phyloP scores from a whole-genome alignment of 768 basidiomycete species.

The Kwoniella newhampshirensis region DNA sequence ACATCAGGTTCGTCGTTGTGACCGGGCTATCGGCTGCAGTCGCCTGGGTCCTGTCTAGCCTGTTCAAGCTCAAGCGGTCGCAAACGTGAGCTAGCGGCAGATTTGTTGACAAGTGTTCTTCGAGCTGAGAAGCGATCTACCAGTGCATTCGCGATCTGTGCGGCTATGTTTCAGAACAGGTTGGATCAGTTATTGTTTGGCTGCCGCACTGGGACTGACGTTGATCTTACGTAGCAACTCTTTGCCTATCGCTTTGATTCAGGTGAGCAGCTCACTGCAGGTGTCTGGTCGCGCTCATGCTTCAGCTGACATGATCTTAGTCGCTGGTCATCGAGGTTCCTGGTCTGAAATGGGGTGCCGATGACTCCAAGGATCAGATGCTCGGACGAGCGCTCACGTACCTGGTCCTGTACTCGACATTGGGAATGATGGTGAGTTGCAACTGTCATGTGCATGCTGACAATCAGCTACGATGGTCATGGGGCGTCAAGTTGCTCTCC shows the following conservation, averaged over 20 bases:
- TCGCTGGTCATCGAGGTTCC: slow-evolving; percentile 79
- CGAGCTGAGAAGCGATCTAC: not conserved
- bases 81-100: slow-evolving; percentile 64
- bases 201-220: slow-evolving; percentile 6
- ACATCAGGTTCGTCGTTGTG: slow-evolving; percentile 74
- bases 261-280: slow-evolving; percentile 36
- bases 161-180: slow-evolving; percentile 53
- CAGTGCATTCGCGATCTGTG: slow-evolving; percentile 53
- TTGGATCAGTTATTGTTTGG: slow-evolving; percentile 5
- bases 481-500: slow-evolving; percentile 78
- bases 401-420: slow-evolving; percentile 79
- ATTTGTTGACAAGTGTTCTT: not conserved
- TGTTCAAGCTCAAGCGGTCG: slow-evolving; percentile 68
- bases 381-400: slow-evolving; percentile 65
- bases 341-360: slow-evolving; percentile 72
- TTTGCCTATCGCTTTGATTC: slow-evolving; percentile 86
- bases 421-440: slow-evolving; percentile 84
- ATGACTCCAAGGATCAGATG: slow-evolving; percentile 84
- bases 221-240: slow-evolving; percentile 79
- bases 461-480: slow-evolving; percentile 83
- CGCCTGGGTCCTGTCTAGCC: slow-evolving; percentile 63
- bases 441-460: slow-evolving; percentile 2
- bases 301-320: slow-evolving; percentile 55
- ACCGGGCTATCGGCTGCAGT: slow-evolving; percentile 69
- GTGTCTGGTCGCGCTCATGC: not conserved